Conservation (phyloP, 1,139 yeast genomes). For the Scheffersomyces cryptocercus region DNA sequence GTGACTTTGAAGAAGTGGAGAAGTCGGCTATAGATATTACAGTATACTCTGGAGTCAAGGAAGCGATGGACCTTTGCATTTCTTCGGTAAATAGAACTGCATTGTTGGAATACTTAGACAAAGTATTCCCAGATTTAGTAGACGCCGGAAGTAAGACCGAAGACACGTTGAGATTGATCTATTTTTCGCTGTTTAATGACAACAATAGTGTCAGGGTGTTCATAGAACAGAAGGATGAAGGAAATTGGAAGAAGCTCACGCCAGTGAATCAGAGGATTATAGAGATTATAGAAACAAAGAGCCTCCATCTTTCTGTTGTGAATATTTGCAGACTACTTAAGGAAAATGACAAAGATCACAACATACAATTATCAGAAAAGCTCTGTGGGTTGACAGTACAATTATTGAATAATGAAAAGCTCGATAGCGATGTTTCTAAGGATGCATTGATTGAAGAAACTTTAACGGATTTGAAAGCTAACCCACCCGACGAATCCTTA, state of each 20-base stretch:
- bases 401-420: constrained; percentile 1
- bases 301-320: constrained; percentile 4
- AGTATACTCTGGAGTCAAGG: constrained; percentile 6
- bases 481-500: constrained; percentile 16
- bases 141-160: constrained; percentile 1
- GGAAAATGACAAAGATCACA: constrained; percentile 6
- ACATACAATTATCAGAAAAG: constrained; percentile 4
- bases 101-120: constrained; percentile 8
- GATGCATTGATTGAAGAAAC: constrained; percentile 5
- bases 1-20: constrained; percentile 4
- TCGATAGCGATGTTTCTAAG: background rate
- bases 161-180: constrained; percentile 6
- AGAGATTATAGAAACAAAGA: background rate
- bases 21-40: background rate
- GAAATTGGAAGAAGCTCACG: constrained; percentile 9
- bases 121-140: constrained; percentile 8
- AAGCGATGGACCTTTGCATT: background rate
- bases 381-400: constrained; percentile 9
- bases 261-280: constrained; percentile 6
- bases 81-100: constrained; percentile 1
- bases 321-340: constrained; percentile 11
- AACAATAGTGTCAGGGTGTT: constrained; percentile 2
- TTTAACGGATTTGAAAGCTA: constrained; percentile 3
- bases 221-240: constrained; percentile 7
- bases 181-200: constrained; percentile 4